These are phyloP conservation scores for Suhomyces anneliseae DNA, from an alignment of 1,139 yeast genomes.

Conservation along the genomic window DNA sequence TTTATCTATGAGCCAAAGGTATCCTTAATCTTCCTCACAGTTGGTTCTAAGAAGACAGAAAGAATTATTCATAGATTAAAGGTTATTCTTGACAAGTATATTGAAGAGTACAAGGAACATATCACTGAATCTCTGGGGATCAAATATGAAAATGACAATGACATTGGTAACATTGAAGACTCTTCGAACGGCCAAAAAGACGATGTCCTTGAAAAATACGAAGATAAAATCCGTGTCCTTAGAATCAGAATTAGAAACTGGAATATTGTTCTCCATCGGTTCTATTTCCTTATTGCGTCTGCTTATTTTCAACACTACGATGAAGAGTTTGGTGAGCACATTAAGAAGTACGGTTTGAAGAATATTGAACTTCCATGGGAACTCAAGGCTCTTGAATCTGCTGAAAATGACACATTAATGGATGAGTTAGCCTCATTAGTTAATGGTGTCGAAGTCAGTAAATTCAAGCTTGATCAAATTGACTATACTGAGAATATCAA, in stretches of 20 bases:
- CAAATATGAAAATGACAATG: slow-evolving; percentile 24
- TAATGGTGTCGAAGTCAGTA: slow-evolving; percentile 18
- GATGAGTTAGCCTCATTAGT: slow-evolving; percentile 29
- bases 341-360: slow-evolving; percentile 1
- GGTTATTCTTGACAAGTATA: slow-evolving; percentile 18
- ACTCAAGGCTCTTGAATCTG: slow-evolving; percentile 4
- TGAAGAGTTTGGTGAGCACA: slow-evolving; percentile 16
- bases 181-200: slow-evolving; percentile 15
- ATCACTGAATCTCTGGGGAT: not conserved
- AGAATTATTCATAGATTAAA: slow-evolving; percentile 24
- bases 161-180: slow-evolving; percentile 17
- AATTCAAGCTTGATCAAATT: slow-evolving; percentile 10
- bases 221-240: slow-evolving; percentile 25
- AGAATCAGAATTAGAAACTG: slow-evolving; percentile 44
- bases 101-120: slow-evolving; percentile 15
- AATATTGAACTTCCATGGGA: slow-evolving; percentile 5
- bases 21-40: slow-evolving; percentile 48
- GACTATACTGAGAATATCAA: slow-evolving; percentile 12
- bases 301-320: slow-evolving; percentile 67
- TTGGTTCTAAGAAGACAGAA: slow-evolving; percentile 39
- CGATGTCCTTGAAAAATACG: slow-evolving; percentile 21
- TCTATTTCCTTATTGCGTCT: slow-evolving; percentile 78
- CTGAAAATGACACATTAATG: slow-evolving; percentile 15
- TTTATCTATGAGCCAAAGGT: slow-evolving; percentile 46
- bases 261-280: slow-evolving; percentile 68